These are phyloP conservation scores for Periconia sp. DNA, from an alignment of 2,329 filamentous ascomycete genomes.

Conservation along the genomic window DNA sequence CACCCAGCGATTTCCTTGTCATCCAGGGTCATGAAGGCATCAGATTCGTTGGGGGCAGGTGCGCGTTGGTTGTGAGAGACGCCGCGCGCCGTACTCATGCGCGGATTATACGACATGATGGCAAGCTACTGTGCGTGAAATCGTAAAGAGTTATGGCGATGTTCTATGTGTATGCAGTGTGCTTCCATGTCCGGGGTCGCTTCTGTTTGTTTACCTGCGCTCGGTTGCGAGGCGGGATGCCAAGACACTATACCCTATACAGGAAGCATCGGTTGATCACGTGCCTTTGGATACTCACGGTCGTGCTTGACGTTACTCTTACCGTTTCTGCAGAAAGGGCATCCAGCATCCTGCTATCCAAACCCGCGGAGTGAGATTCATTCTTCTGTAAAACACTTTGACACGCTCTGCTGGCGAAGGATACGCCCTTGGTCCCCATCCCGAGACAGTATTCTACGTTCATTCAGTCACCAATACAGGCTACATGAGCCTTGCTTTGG, in stretches of 20 bases:
- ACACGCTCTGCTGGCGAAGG: too few species aligned
- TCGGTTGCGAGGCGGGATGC: slow-evolving; percentile 11
- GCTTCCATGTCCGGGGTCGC: slow-evolving; percentile 5
- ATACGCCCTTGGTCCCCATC: too few species aligned
- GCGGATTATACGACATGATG: slow-evolving; percentile 56
- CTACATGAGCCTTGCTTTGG: too few species aligned
- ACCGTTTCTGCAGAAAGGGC: too few species aligned
- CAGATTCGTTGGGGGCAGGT: slow-evolving; percentile 51
- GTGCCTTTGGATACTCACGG: too few species aligned
- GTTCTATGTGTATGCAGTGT: slow-evolving; percentile 17
- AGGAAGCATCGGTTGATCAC: too few species aligned
- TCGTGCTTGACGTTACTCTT: too few species aligned
- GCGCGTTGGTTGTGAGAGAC: slow-evolving; percentile 48
- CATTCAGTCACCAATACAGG: too few species aligned
- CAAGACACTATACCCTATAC: background rate
- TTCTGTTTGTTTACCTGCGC: slow-evolving; percentile 17
- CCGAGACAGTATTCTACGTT: too few species aligned
- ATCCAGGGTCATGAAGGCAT: slow-evolving; percentile 60
- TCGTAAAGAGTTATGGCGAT: slow-evolving; percentile 5
- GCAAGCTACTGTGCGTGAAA: slow-evolving; percentile 4
- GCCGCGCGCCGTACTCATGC: slow-evolving; percentile 58
- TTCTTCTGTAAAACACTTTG: too few species aligned
- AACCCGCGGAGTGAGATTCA: too few species aligned
- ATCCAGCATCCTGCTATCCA: too few species aligned
- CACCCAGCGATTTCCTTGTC: slow-evolving; percentile 89